Evolutionary conservation across 2,329 filamentous ascomycete species (phyloP).

Genomic region (Raffaelea arxii): DNA sequence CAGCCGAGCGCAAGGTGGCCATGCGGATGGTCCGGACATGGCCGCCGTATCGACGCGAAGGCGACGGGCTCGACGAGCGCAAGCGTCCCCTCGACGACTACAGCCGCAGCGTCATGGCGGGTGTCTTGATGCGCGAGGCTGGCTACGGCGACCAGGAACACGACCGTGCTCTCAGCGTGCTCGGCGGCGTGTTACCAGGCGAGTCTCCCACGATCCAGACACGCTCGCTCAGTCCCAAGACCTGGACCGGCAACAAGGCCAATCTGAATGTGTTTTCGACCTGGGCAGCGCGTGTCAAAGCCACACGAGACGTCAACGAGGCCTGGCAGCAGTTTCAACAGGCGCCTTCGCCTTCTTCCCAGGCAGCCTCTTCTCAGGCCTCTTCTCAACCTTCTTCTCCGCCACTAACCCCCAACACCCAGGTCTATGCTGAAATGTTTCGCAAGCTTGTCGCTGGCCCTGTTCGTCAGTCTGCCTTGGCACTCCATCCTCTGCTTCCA

Average conservation of each 20-base stretch:
- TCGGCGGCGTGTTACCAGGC: constrained; percentile 42
- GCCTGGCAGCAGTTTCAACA: constrained; percentile 45
- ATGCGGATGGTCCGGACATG: constrained; percentile 40
- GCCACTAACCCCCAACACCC: constrained; percentile 23
- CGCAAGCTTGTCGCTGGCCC: constrained; percentile 38
- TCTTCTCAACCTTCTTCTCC: too few relatives aligned
- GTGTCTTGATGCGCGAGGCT: constrained; percentile 44
- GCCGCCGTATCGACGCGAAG: constrained; percentile 49
- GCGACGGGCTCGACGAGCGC: constrained; percentile 50
- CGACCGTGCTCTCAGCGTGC: constrained; percentile 39
- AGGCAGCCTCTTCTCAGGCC: constrained; percentile 7
- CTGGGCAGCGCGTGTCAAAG: constrained; percentile 48
- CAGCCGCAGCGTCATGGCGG: constrained; percentile 42
- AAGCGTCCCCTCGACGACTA: constrained; percentile 40
- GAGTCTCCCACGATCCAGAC: constrained; percentile 49
- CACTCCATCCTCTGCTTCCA: constrained; percentile 28
- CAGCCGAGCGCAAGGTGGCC: constrained; percentile 37
- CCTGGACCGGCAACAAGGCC: constrained; percentile 18
- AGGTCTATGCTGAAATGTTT: constrained; percentile 52
- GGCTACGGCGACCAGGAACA: constrained; percentile 38
- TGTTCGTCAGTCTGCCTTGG: constrained; percentile 10
- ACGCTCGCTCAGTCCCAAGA: constrained; percentile 25
- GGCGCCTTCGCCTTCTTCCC: too few relatives aligned
- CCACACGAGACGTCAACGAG: constrained; percentile 51
- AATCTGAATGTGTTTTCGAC: constrained; percentile 23